phyloP scores from a whole-genome alignment of 164 flowering plant species.

The Echeveria elegans region DNA sequence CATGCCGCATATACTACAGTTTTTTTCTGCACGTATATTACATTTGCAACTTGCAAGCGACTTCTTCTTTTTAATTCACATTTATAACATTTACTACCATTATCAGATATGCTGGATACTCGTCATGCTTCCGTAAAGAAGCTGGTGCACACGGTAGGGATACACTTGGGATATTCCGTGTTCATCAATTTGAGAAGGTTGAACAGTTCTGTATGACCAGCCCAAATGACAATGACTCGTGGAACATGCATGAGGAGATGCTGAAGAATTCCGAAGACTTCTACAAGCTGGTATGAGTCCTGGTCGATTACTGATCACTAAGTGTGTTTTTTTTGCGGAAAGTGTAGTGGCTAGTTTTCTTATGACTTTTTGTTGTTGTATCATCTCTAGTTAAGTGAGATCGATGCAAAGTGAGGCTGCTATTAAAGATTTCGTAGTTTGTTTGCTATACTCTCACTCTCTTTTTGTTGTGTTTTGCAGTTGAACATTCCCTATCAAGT shows the following conservation, averaged over 20 bases:
- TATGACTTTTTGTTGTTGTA: no score
- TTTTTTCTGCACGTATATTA: no score
- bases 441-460: not conserved
- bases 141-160: constrained; percentile 98
- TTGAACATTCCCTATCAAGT: no score
- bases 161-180: constrained; percentile 85
- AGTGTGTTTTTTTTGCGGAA: not conserved
- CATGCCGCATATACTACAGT: not conserved
- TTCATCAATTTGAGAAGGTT: no score
- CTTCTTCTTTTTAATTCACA: constrained; percentile 8
- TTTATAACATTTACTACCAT: constrained; percentile 3
- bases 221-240: no score
- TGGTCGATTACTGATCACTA: not conserved
- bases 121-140: constrained; percentile 95
- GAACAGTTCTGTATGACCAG: no score
- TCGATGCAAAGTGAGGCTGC: no score
- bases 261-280: no score
- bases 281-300: constrained; percentile 74
- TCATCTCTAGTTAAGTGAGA: no score
- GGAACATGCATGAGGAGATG: no score
- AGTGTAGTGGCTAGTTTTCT: no score
- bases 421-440: not conserved
- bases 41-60: constrained; percentile 6
- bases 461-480: constrained; percentile 24
- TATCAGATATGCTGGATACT: constrained; percentile 84